Conservation (phyloP, 805 yeast species). For the Cyberlindnera xylosilytica region DNA sequence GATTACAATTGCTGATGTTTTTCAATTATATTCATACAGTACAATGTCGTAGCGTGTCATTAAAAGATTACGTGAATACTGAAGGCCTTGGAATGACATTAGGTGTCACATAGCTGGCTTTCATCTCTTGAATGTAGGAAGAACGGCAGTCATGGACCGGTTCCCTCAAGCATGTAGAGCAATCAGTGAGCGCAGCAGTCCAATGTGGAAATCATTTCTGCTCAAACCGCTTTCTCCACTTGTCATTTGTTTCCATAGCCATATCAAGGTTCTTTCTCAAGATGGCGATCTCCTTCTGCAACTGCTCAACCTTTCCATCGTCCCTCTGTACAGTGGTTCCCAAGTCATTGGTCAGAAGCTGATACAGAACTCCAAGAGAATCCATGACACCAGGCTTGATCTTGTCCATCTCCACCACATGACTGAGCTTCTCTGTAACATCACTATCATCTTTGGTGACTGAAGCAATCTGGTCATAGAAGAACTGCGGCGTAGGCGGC, state of each 20-base stretch:
- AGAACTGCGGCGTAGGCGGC: conserved; percentile 21
- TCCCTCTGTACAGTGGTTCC: not conserved
- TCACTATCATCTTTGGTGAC: not conserved
- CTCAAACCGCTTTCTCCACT: conserved; percentile 24
- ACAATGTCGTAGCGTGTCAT: no score
- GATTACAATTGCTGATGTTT: no score
- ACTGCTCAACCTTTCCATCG: conserved; percentile 6
- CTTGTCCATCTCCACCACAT: conserved; percentile 9
- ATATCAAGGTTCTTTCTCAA: conserved; percentile 18
- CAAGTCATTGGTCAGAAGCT: conserved; percentile 11
- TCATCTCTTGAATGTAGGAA: no score
- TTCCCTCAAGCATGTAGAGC: no score
- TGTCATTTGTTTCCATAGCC: conserved; percentile 27
- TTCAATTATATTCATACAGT: no score
- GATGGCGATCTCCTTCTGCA: conserved; percentile 15
- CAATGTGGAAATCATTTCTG: no score
- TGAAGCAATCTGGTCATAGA: conserved; percentile 6
- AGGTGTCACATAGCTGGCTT: no score
- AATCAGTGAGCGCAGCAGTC: no score
- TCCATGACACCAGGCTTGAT: conserved; percentile 8
- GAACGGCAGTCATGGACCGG: no score
- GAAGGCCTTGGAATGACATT: no score
- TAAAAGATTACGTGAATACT: no score
- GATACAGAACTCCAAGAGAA: conserved; percentile 19
- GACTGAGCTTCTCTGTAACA: conserved; percentile 5